These are phyloP conservation scores for Physcomitrellopsis africana DNA, from an alignment of 225 moss, liverwort and hornwort species.

Conservation along the genomic window DNA sequence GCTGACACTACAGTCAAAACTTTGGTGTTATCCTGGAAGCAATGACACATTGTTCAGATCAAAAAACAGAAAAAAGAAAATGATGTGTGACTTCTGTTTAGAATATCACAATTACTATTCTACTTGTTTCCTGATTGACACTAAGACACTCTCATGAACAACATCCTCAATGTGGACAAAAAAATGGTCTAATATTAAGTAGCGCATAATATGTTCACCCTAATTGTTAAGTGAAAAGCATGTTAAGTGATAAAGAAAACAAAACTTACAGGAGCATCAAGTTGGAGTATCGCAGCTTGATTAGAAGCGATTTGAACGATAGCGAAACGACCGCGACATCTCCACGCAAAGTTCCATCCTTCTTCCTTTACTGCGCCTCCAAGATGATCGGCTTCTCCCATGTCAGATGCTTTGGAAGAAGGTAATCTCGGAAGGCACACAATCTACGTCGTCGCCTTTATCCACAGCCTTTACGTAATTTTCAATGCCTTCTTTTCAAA, in stretches of 20 bases:
- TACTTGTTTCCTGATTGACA: neutral
- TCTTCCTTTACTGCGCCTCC: neutral
- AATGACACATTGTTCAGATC: neutral
- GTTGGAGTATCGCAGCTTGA: slow-evolving; percentile 69
- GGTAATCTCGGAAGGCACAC: neutral
- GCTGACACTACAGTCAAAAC: slow-evolving; percentile 50
- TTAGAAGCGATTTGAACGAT: slow-evolving; percentile 66
- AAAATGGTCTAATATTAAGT: too few relatives aligned
- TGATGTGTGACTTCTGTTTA: too few relatives aligned
- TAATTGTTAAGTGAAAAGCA: neutral
- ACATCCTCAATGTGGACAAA: neutral
- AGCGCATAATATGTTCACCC: too few relatives aligned
- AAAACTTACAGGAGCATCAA: slow-evolving; percentile 39
- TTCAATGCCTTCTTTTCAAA: too few relatives aligned
- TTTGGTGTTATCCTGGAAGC: slow-evolving; percentile 42
- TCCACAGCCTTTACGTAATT: neutral
- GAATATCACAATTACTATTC: neutral
- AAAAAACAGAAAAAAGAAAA: neutral
- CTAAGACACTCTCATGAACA: neutral
- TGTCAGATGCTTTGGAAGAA: neutral
- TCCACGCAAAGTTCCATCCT: slow-evolving; percentile 41
- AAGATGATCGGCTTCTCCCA: slow-evolving; percentile 16
- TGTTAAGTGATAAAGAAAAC: neutral
- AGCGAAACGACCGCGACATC: slow-evolving; percentile 47
- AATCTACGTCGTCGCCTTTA: neutral